Conservation (phyloP, 495 filamentous ascomycete species). For the Thermothielavioides terrestris region DNA sequence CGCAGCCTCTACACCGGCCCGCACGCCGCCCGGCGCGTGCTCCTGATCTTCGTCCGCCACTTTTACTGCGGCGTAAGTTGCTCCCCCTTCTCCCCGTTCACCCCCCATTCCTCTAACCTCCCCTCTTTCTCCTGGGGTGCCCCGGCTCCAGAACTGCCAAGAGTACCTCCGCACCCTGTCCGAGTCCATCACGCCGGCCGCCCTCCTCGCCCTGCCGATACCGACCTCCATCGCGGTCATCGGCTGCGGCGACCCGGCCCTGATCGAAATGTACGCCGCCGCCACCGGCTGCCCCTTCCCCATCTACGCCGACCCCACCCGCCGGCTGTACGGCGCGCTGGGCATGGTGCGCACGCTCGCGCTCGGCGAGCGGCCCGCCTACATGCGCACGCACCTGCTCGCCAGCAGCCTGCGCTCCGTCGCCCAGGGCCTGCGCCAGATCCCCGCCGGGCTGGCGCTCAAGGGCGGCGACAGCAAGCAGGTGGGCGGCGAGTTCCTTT, state of each 20-base stretch:
- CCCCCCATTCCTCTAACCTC: not conserved
- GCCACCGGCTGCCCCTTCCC: conserved; percentile 62
- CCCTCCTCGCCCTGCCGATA: conserved; percentile 44
- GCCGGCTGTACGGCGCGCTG: conserved; percentile 59
- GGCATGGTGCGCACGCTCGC: conserved; percentile 60
- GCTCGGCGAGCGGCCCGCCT: conserved; percentile 56
- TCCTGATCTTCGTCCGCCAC: conserved; percentile 78
- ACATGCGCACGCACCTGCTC: conserved; percentile 48
- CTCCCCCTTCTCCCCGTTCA: not conserved
- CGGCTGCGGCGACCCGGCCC: conserved; percentile 65
- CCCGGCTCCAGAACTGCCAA: conserved; percentile 51
- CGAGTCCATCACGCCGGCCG: conserved; percentile 47
- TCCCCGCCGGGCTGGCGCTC: conserved; percentile 43
- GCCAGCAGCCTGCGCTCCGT: conserved; percentile 41
- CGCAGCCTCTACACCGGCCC: conserved; percentile 55
- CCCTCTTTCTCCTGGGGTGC: conserved; percentile 4
- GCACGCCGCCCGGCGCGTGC: conserved; percentile 46
- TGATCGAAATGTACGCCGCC: conserved; percentile 60
- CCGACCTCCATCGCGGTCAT: conserved; percentile 63
- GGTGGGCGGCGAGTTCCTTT: conserved; percentile 79
- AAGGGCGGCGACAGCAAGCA: conserved; percentile 61
- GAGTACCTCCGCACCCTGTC: conserved; percentile 61
- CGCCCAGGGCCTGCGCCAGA: conserved; percentile 47
- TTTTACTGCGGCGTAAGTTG: conserved; percentile 79
- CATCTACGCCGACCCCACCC: conserved; percentile 72